phyloP scores from a whole-genome alignment of 164 flowering plant species.

The Buxus sempervirens region DNA sequence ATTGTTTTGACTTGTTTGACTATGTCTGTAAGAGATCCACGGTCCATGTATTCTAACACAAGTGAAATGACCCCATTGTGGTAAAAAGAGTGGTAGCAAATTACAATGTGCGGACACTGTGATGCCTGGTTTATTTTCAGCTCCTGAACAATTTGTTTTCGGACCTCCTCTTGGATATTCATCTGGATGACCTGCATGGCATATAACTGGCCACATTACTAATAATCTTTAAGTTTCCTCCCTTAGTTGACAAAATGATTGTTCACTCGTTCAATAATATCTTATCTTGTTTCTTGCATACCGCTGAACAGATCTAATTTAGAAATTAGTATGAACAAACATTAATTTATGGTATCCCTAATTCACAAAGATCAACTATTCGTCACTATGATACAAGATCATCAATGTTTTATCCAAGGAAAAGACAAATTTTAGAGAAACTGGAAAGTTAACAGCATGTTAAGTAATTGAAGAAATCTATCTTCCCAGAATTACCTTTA shows the following conservation, averaged over 20 bases:
- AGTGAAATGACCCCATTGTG: constrained; percentile 95
- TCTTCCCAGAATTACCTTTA: constrained; percentile 22
- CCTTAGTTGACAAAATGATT: background rate
- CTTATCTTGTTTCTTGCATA: too few species aligned
- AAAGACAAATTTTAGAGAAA: background rate
- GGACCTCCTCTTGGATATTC: constrained; percentile 91
- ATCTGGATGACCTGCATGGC: constrained; percentile 78
- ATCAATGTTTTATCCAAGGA: background rate
- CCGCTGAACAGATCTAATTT: too few species aligned
- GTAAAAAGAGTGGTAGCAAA: constrained; percentile 92
- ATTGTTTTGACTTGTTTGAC: constrained; percentile 87
- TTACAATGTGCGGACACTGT: constrained; percentile 79
- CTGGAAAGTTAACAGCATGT: background rate
- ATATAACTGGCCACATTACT: background rate
- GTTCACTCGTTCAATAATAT: background rate
- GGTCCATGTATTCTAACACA: constrained; percentile 97
- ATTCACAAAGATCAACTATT: background rate
- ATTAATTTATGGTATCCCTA: too few species aligned
- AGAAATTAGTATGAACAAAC: too few species aligned
- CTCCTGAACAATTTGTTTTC: constrained; percentile 96
- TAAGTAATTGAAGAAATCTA: background rate
- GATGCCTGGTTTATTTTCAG: constrained; percentile 90
- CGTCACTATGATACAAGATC: background rate
- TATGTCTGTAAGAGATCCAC: constrained; percentile 89
- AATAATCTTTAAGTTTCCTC: background rate